Evolutionary conservation across 306 rosid genomes (phyloP), one percentile per base, ranked within the genome.

Genomic region (Pachyrhizus erosus): DNA sequence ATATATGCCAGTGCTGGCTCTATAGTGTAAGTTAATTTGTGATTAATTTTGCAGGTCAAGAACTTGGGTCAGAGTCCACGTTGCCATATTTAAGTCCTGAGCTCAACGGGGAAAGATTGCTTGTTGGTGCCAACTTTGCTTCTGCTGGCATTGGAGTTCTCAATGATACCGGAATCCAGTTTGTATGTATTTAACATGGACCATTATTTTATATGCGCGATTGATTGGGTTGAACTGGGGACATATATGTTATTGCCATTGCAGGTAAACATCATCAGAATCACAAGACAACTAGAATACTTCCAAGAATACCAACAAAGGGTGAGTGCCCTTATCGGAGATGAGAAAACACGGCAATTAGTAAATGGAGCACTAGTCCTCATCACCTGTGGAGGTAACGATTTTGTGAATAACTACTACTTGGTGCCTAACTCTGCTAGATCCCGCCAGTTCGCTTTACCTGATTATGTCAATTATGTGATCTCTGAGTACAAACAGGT

Each of bases 101-200:
- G n/a, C 82, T 88, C 40, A 64, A 46, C 7, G 92, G 92, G 73
- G 75, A 76, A 31, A 81, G 52, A 82, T 83, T 90, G 27, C 87
- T 88, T 23, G 75, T 75, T 42, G 92, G 94, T 65, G 94, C 94
- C 73, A 90, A 90, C 80, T 90, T 90, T 74, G 94, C 94, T 72
- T 88, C 90, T 4, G 94, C 90, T 11, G 92, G 94, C 40, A 79
- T 88, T 29, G 94, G 94, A 67, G 80, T 88, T 5, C 94, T 88
- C 34, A 83, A 87, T 76, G 94, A 88, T 85, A 90, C 94, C 6
- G 92, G 92, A 9, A 0, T 79, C 77, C 94, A 90, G 72, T 90
- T 90, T 85, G 92, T 88, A 83, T 18, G 94, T 83, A 9, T 7
- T 11, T n/a, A 17, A 2, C 5, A 27, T 66, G 14, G 2, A 65